Evolutionary conservation across 2,329 filamentous ascomycete genomes (phyloP).

Genomic region (Talaromyces albobiverticillius): DNA sequence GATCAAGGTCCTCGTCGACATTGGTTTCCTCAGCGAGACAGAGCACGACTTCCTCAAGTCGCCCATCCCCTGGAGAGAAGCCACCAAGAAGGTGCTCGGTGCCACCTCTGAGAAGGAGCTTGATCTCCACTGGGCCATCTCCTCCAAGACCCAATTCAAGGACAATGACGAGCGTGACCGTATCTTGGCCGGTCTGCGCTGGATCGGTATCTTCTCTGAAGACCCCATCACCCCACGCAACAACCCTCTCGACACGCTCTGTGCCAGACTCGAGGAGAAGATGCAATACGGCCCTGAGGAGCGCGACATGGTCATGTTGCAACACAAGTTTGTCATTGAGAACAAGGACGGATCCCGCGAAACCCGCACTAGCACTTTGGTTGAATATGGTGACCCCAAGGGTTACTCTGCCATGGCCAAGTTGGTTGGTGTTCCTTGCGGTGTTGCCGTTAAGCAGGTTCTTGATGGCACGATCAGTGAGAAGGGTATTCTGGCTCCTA

Average conservation of each 20-base stretch:
- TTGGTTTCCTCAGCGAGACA: constrained; percentile 79
- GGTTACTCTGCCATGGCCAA: constrained; percentile 19
- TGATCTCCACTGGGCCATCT: constrained; percentile 71
- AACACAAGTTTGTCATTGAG: constrained; percentile 53
- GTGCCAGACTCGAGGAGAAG: constrained; percentile 83
- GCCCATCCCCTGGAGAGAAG: constrained; percentile 77
- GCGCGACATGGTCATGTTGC: constrained; percentile 73
- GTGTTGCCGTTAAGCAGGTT: constrained; percentile 73
- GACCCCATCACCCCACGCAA: constrained; percentile 67
- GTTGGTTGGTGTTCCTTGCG: constrained; percentile 28
- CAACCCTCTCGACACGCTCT: constrained; percentile 87
- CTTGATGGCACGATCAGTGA: constrained; percentile 70
- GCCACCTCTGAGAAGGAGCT: constrained; percentile 63
- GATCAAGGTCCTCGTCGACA: constrained; percentile 80
- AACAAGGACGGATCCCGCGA: constrained; percentile 16
- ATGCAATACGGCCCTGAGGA: constrained; percentile 82
- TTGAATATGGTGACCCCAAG: constrained; percentile 17
- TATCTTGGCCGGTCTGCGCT: constrained; percentile 69
- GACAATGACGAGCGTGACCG: constrained; percentile 65
- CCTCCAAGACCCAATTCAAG: constrained; percentile 71
- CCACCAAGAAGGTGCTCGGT: constrained; percentile 72
- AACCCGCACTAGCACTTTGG: constrained; percentile 17
- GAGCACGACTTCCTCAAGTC: constrained; percentile 63
- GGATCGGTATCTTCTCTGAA: constrained; percentile 67
- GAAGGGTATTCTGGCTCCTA: constrained; percentile 74